Conservation (phyloP, 495 filamentous ascomycete genomes). For the Aspergillus nanangensis region DNA sequence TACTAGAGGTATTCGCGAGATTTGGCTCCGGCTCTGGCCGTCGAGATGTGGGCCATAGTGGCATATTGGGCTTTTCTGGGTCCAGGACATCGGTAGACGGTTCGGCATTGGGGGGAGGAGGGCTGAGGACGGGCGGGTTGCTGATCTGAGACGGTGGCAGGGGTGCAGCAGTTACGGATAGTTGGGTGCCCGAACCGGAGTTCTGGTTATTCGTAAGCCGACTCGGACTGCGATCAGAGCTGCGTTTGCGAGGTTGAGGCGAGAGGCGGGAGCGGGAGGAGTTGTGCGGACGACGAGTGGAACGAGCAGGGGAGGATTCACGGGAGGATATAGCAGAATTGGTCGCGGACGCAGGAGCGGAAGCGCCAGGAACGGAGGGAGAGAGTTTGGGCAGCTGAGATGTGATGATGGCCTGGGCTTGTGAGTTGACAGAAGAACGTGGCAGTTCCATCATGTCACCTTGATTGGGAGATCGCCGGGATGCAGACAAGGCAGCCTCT, state of each 20-base stretch:
- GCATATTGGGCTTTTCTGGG: conserved; percentile 60
- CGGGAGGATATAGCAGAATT: conserved; percentile 47
- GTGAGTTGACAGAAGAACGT: conserved; percentile 27
- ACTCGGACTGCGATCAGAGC: conserved; percentile 64
- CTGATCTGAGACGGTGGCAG: conserved; percentile 60
- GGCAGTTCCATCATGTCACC: conserved; percentile 29
- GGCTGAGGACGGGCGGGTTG: conserved; percentile 49
- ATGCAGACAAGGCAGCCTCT: conserved; percentile 22
- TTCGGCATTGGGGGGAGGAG: conserved; percentile 48
- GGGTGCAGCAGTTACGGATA: conserved; percentile 57
- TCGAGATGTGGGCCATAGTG: conserved; percentile 53
- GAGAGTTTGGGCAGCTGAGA: conserved; percentile 37
- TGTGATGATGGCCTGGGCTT: conserved; percentile 20
- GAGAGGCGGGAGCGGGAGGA: conserved; percentile 25
- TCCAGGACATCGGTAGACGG: conserved; percentile 52
- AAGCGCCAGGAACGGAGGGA: conserved; percentile 26
- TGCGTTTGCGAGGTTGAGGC: conserved; percentile 63
- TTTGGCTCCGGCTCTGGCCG: conserved; percentile 34
- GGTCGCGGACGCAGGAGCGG: conserved; percentile 30
- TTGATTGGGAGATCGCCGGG: conserved; percentile 26
- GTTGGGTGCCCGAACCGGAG: conserved; percentile 36
- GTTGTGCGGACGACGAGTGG: conserved; percentile 29
- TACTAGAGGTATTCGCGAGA: conserved; percentile 40
- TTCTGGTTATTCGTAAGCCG: conserved; percentile 44
- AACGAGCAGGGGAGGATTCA: conserved; percentile 44